A percentile compares a stretch with the other conserved stretches of the same genome.
Conservation (phyloP, 1,284 basidiomycete species). For the Lentinula novae-zelandiae region DNA sequence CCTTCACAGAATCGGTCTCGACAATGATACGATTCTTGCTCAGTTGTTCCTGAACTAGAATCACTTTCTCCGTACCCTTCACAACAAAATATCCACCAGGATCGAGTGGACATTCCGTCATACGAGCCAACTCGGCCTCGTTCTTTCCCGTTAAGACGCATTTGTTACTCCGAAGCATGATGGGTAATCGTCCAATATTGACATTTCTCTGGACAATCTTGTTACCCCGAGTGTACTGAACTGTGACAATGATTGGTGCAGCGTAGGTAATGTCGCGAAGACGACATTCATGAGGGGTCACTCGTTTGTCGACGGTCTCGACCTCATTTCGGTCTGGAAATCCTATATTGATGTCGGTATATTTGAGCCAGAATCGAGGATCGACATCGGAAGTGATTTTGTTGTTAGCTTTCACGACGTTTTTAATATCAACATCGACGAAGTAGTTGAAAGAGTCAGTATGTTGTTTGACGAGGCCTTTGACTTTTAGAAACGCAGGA, state of each 20-base stretch:
- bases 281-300: conserved; percentile 98
- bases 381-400: conserved; percentile 96
- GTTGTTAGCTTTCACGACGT: conserved; percentile 92
- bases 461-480: conserved; percentile 99
- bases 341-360: conserved; percentile 92
- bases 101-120: conserved; percentile 97
- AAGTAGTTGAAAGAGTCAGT: conserved; percentile 99
- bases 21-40: conserved; percentile 99
- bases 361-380: conserved; percentile 96
- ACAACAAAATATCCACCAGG: conserved; percentile 99
- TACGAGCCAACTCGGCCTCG: conserved; percentile 82
- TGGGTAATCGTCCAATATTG: conserved; percentile 89
- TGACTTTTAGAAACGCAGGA: conserved; percentile 93
- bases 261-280: conserved; percentile 95
- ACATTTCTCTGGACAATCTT: conserved; percentile 87
- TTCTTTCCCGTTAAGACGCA: conserved; percentile 82
- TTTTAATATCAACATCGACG: conserved; percentile 95
- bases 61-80: conserved; percentile 99
- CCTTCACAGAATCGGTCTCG: conserved; percentile 90
- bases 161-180: conserved; percentile 96
- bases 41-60: conserved; percentile 97
- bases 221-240: conserved; percentile 94
- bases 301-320: conserved; percentile 74
- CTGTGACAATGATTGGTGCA: conserved; percentile 91
- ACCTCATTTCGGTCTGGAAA: conserved; percentile 88